These are phyloP conservation scores for Pelargonium citronellum DNA, from an alignment of 441 rosid genomes.

Conservation along the genomic window DNA sequence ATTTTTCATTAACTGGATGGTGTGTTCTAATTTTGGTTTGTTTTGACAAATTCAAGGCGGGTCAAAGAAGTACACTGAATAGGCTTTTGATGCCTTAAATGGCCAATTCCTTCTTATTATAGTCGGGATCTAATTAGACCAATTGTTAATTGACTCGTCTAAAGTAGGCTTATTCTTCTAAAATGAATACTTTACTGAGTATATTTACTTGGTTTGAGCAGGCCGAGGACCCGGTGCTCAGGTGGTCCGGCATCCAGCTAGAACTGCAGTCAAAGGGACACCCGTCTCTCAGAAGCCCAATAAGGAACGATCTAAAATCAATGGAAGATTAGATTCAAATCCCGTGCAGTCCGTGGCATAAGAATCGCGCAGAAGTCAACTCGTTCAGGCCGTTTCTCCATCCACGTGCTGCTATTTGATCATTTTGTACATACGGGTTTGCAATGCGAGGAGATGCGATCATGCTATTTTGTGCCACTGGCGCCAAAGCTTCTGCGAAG, in stretches of 20 bases:
- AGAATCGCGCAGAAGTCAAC: neutral
- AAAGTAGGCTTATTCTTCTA: neutral
- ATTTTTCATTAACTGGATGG: no score
- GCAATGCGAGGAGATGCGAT: neutral
- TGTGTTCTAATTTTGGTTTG: no score
- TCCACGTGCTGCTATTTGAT: neutral
- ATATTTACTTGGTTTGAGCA: conserved; percentile 22
- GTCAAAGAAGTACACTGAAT: no score
- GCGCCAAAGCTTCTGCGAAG: neutral
- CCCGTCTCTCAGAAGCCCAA: conserved; percentile 14
- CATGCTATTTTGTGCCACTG: neutral
- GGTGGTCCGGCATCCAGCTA: conserved; percentile 28
- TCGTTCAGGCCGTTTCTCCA: neutral
- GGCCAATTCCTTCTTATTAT: no score
- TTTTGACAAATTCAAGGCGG: no score
- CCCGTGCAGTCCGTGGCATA: neutral
- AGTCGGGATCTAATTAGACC: no score
- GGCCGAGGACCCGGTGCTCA: conserved; percentile 33
- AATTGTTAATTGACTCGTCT: neutral
- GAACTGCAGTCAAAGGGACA: conserved; percentile 27
- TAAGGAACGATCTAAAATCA: conserved; percentile 14
- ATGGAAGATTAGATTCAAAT: conserved; percentile 15
- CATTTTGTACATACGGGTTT: neutral
- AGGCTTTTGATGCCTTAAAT: no score
- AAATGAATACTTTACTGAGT: conserved; percentile 8